These are phyloP conservation scores for Penicillium bialowiezense DNA, from an alignment of 495 filamentous ascomycete species.

Conservation along the genomic window DNA sequence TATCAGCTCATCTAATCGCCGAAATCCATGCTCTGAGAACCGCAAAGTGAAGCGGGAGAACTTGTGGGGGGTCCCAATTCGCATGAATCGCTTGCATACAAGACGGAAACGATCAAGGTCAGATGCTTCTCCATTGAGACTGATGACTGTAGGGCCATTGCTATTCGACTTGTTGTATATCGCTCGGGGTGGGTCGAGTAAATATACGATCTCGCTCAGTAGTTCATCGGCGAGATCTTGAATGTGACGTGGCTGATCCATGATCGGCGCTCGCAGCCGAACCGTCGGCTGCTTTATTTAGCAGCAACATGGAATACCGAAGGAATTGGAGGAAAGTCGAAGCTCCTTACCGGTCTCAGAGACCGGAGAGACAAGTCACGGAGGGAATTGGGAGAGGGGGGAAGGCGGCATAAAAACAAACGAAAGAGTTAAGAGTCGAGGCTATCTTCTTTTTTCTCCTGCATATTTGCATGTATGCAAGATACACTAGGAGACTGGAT, in stretches of 20 bases:
- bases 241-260: conserved; percentile 40
- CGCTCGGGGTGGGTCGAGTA: conserved; percentile 16
- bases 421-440: background rate
- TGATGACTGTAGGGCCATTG: conserved; percentile 7
- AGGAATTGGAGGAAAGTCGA: conserved; percentile 6
- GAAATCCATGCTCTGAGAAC: conserved; percentile 58
- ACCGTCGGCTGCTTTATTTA: conserved; percentile 34
- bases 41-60: conserved; percentile 59
- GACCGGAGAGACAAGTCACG: conserved; percentile 3
- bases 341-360: background rate
- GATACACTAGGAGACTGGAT: conserved; percentile 10
- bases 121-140: conserved; percentile 28
- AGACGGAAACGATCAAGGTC: conserved; percentile 53
- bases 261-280: conserved; percentile 39
- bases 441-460: background rate
- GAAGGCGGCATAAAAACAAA: conserved; percentile 2
- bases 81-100: conserved; percentile 59
- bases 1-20: conserved; percentile 49
- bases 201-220: conserved; percentile 51
- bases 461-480: background rate
- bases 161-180: conserved; percentile 4
- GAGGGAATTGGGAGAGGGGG: conserved; percentile 4
- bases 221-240: conserved; percentile 59
- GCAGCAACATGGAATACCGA: conserved; percentile 38
- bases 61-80: conserved; percentile 57